Evolutionary conservation across 2,329 filamentous ascomycete species (phyloP), one percentile per base, ranked within the genome.

Genomic region (Fusarium albidum): DNA sequence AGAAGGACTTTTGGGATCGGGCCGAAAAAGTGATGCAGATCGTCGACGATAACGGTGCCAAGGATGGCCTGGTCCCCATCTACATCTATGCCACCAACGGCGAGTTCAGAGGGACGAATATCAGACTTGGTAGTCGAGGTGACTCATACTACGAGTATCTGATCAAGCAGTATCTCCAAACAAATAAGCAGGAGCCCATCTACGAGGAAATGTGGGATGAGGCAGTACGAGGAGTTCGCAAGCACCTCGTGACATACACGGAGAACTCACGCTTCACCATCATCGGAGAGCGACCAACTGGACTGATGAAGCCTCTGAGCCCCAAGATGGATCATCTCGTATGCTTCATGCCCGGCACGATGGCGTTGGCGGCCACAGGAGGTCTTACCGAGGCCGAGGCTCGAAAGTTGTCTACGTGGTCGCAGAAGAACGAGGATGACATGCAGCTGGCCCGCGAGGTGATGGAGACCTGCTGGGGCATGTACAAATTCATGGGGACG

Each of bases 91-190:
- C 95, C 5, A 84, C 87, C 25, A 86, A 79, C 11, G 95, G 95
- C 50, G 77, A 85, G 46, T 99, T 98, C 75, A 83, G 85, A 43
- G 92, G 91, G 15, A 76, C 86, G 15, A 96, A 97, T 69, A 94
- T 99, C 67, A 90, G 95, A 14, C 82, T 98, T 17, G 95, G 95
- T 32, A 97, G 92, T 71, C 86, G 95, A 56, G 95, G 95, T 38
- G 95, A 99, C 77, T 97, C 93, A 40, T 99, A 98, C 76, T 99
- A 99, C 75, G 92, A 99, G 76, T 99, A 99, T 72, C 85, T 99
- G 43, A 96, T 98, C 79, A 99, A 99, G 77, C 95, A 99, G 73
- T 98, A 96, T 71, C 81, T 97, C 15, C 95, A 99, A 74, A 99
- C 95, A 11, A 91, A 90, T 50, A 86, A 90, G 70, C 82, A 93